Evolutionary conservation across 2,329 filamentous ascomycete genomes (phyloP), one percentile per base, ranked within the genome.

Genomic region (Penicillium sclerotigenum): DNA sequence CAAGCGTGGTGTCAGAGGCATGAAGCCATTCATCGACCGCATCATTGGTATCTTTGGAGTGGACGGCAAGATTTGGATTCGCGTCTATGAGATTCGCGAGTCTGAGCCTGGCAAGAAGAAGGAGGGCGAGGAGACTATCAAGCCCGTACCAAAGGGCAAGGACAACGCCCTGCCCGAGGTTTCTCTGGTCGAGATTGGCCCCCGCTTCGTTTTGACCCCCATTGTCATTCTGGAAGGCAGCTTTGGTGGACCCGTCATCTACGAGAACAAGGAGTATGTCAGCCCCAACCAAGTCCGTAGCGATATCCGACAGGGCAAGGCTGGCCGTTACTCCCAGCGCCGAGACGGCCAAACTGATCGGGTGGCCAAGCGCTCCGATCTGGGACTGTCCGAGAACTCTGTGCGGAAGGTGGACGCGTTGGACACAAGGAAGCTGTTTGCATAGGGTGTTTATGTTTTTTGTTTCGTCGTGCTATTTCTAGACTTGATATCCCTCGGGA

Each of bases 261-360:
- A 96, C 77, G 91, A 97, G 80, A 97, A 97, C 80, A 94, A 91
- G 81, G 88, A 96, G 73, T 99, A 96, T 68, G 90, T 99, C 52
- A 94, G 89, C 64, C 94, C 94, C 10, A 99, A 99, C 83, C 90
- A 97, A 77, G 85, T 97, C 61, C 83, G 94, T 63, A 81, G 90
- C 38, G 94, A 97, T 61, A 75, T 96, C 65, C 82, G 90, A 65
- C 80, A 85, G 75, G 80, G 83, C 65, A 91, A 90, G 80, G 90
- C 92, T 0, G 83, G 85, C 47, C 85, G 85, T 64, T 93, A 95
- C 77, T 89, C 90, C 64, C 81, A 82, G 54, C 83, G 94, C 58
- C 84, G 86, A 29, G 91, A 96, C 70, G 85, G 88, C 65, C 79
- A 83, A 63, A 80, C 88, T 47, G 90, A 93, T 69, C 83, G 86